Percentiles rank a stretch among this genome's conserved stretches.
Conservation (phyloP, 768 basidiomycete genomes). For the Mrakia hoshinonis region DNA sequence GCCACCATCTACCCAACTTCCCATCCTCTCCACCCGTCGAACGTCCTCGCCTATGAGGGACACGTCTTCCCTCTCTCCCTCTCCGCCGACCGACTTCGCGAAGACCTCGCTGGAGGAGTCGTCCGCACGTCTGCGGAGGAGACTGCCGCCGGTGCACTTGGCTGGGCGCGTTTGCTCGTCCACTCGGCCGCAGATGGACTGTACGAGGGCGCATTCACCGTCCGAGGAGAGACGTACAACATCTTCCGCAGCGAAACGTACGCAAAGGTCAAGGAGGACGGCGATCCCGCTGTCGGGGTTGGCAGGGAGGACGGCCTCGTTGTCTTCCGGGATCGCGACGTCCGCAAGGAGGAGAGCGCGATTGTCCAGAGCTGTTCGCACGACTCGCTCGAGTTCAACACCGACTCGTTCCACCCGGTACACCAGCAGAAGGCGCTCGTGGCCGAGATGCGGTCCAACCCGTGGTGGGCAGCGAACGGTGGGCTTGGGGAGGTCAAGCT, state of each 20-base stretch:
- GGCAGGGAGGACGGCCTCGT: slow-evolving; percentile 46
- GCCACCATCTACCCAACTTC: slow-evolving; percentile 48
- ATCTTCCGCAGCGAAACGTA: slow-evolving; percentile 48
- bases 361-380: slow-evolving; percentile 54
- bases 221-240: slow-evolving; percentile 39
- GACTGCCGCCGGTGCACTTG: slow-evolving; percentile 46
- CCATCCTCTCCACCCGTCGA: slow-evolving; percentile 49
- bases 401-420: slow-evolving; percentile 46
- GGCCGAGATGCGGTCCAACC: background rate
- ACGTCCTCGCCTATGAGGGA: slow-evolving; percentile 59
- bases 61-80: slow-evolving; percentile 56
- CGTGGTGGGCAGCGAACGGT: slow-evolving; percentile 21
- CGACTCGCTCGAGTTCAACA: slow-evolving; percentile 61
- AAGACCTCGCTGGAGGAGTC: slow-evolving; percentile 30
- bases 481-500: slow-evolving; percentile 44
- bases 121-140: slow-evolving; percentile 41
- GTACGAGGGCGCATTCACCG: slow-evolving; percentile 65
- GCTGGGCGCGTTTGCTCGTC: slow-evolving; percentile 71
- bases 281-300: slow-evolving; percentile 44
- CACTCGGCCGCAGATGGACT: slow-evolving; percentile 52
- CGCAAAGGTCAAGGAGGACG: slow-evolving; percentile 35
- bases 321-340: slow-evolving; percentile 67
- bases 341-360: slow-evolving; percentile 44
- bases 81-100: slow-evolving; percentile 49
- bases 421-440: background rate